Evolutionary conservation across 306 rosid genomes (phyloP).

Genomic region (Prunus mume): DNA sequence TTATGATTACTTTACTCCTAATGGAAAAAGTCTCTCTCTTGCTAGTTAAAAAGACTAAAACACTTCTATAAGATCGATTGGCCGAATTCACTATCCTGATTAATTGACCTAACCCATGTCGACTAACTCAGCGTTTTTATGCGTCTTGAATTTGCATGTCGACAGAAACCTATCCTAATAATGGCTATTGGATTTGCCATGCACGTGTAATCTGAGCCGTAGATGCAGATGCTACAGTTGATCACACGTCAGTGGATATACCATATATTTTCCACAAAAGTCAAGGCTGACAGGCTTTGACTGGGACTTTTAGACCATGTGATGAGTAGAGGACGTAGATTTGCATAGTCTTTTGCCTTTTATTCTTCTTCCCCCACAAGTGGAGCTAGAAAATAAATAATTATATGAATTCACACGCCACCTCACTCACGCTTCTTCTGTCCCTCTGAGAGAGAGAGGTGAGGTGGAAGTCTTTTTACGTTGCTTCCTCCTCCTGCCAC

Average conservation of each 20-base stretch:
- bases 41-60: not conserved
- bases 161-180: slow-evolving; percentile 1
- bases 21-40: not conserved
- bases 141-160: not conserved
- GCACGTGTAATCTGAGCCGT: slow-evolving; percentile 28
- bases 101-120: no score
- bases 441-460: not conserved
- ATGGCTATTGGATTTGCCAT: slow-evolving; percentile 5
- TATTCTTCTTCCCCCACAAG: not conserved
- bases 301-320: not conserved
- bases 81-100: no score
- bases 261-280: slow-evolving; percentile 12
- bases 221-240: not conserved
- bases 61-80: not conserved
- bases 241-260: slow-evolving; percentile 23
- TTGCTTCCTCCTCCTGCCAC: not conserved
- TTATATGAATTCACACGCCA: slow-evolving; percentile 36
- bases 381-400: not conserved
- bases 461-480: slow-evolving; percentile 25
- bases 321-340: not conserved
- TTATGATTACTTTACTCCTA: not conserved
- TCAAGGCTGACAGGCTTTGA: slow-evolving; percentile 24
- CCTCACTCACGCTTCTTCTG: slow-evolving; percentile 18
- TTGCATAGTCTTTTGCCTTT: not conserved
- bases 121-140: no score